Percentiles rank a stretch among this genome's conserved stretches.
Conservation (phyloP, 805 yeast genomes). For the Suhomyces sp. region DNA sequence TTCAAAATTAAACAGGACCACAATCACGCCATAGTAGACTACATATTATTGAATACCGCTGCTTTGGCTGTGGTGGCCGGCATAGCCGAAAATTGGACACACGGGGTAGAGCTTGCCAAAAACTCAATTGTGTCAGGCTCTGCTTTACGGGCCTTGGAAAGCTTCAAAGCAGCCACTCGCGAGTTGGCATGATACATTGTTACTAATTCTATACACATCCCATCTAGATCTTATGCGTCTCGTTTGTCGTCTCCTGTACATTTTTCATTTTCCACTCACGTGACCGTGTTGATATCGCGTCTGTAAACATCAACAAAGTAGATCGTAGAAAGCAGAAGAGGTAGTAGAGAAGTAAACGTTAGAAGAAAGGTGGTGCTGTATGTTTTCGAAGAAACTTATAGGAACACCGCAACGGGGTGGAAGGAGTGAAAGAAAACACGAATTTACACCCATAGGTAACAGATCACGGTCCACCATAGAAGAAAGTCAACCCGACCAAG, state of each 20-base stretch:
- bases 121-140: slow-evolving; percentile 63
- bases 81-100: slow-evolving; percentile 60
- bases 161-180: slow-evolving; percentile 38
- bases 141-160: slow-evolving; percentile 59
- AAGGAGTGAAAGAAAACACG: slow-evolving; percentile 9
- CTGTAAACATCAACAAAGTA: background rate
- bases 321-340: background rate
- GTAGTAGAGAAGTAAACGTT: background rate
- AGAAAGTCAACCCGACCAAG: slow-evolving; percentile 5
- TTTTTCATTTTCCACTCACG: background rate
- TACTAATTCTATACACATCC: slow-evolving; percentile 14
- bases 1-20: slow-evolving; percentile 41
- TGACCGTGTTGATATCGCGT: background rate
- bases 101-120: slow-evolving; percentile 75
- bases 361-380: background rate
- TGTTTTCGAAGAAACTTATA: slow-evolving; percentile 14
- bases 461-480: slow-evolving; percentile 10
- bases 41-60: slow-evolving; percentile 85
- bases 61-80: slow-evolving; percentile 84
- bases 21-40: slow-evolving; percentile 71
- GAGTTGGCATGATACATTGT: background rate
- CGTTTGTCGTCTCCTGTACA: background rate
- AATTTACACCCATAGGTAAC: slow-evolving; percentile 27
- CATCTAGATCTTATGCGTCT: slow-evolving; percentile 23
- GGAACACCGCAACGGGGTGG: slow-evolving; percentile 15